phyloP scores from a whole-genome alignment of 352 stramenopile species.

The Globisporangium viniferum region DNA sequence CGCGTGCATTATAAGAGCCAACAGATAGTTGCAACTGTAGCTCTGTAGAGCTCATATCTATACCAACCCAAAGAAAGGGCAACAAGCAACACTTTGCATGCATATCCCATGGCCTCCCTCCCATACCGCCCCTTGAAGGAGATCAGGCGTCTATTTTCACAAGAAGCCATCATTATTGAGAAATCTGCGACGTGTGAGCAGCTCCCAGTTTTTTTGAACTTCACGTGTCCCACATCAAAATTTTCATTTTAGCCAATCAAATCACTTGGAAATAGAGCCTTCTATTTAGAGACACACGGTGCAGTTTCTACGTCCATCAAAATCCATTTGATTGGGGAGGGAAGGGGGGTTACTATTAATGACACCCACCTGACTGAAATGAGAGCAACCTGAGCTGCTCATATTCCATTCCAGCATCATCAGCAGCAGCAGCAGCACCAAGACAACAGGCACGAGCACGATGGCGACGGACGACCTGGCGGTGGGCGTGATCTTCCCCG shows the following conservation, averaged over 20 bases:
- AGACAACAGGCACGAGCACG: neutral
- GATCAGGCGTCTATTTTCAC: neutral
- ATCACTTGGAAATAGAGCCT: neutral
- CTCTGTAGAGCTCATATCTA: neutral
- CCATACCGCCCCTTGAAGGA: neutral
- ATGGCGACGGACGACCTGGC: constrained; percentile 31
- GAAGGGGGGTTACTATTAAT: neutral
- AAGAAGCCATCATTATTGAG: neutral
- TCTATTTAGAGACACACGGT: constrained; percentile 6
- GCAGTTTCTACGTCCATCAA: neutral
- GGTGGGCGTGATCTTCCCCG: constrained; percentile 77
- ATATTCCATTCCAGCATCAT: neutral
- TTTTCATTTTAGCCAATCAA: neutral
- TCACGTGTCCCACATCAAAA: neutral
- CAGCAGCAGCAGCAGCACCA: neutral
- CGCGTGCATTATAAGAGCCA: too few species aligned
- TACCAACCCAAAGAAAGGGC: neutral
- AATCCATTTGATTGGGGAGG: neutral
- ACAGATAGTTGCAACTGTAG: neutral
- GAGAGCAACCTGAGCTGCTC: neutral
- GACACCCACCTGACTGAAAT: neutral
- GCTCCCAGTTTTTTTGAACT: neutral
- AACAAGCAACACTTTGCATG: neutral
- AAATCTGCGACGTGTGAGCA: constrained; percentile 12
- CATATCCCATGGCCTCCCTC: constrained; percentile 4